Percentiles rank a stretch among this genome's conserved stretches.
phyloP scores from a whole-genome alignment of 1,284 basidiomycete species.

The Porogramme epimiltina region DNA sequence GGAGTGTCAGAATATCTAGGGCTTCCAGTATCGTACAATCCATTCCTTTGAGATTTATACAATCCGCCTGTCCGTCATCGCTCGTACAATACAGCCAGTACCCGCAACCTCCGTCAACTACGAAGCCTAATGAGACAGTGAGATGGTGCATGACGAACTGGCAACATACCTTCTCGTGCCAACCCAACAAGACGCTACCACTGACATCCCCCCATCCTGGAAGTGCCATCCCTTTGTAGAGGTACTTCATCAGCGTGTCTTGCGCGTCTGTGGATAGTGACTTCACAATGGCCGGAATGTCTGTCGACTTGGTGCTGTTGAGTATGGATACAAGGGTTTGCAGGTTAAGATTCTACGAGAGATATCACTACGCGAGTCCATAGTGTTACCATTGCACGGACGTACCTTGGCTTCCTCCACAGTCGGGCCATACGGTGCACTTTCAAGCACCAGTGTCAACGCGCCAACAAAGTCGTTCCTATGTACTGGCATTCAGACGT shows the following conservation, averaged over 20 bases:
- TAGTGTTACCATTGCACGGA: too few species aligned
- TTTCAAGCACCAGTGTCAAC: slow-evolving; percentile 68
- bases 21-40: slow-evolving; percentile 17
- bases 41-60: slow-evolving; percentile 49
- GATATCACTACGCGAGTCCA: slow-evolving; percentile 1
- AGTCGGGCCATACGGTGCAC: slow-evolving; percentile 82
- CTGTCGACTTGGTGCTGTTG: slow-evolving; percentile 91
- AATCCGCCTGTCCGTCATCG: slow-evolving; percentile 92
- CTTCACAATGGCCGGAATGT: slow-evolving; percentile 82
- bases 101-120: slow-evolving; percentile 96
- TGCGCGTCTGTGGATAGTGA: slow-evolving; percentile 79
- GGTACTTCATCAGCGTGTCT: slow-evolving; percentile 96
- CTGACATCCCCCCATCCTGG: slow-evolving; percentile 84
- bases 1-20: background rate
- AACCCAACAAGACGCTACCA: slow-evolving; percentile 88
- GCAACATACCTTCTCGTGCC: slow-evolving; percentile 90
- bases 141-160: slow-evolving; percentile 4
- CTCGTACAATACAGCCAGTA: slow-evolving; percentile 94
- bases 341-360: slow-evolving; percentile 72
- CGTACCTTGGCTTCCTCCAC: slow-evolving; percentile 88
- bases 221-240: slow-evolving; percentile 95
- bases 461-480: slow-evolving; percentile 80
- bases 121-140: background rate
- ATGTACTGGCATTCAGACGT: background rate
- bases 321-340: slow-evolving; percentile 89